A percentile compares a stretch with the other conserved stretches of the same genome.
These are phyloP conservation scores for Nectriaceae sp. DNA, from an alignment of 2,329 filamentous ascomycete genomes.

Conservation along the genomic window DNA sequence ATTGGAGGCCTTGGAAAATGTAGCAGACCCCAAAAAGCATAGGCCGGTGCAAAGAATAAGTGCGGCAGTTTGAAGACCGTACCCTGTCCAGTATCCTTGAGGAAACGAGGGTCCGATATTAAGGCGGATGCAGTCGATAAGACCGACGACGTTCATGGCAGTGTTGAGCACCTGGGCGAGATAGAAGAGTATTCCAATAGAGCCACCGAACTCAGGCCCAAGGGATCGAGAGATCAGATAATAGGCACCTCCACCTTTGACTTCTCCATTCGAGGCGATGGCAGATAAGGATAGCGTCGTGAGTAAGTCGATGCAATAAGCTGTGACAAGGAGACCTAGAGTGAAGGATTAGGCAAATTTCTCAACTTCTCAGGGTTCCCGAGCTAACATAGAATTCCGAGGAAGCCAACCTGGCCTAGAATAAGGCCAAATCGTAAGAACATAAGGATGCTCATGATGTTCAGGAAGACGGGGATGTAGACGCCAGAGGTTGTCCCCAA, in stretches of 20 bases:
- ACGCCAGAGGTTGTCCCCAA: slow-evolving; percentile 77
- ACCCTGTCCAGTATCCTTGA: slow-evolving; percentile 74
- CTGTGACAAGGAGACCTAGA: slow-evolving; percentile 68
- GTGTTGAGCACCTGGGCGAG: slow-evolving; percentile 88
- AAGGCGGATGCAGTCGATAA: slow-evolving; percentile 79
- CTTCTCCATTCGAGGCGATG: slow-evolving; percentile 87
- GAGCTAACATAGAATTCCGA: slow-evolving; percentile 79
- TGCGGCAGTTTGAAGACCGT: slow-evolving; percentile 73
- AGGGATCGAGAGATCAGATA: slow-evolving; percentile 85
- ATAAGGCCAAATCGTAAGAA: slow-evolving; percentile 88
- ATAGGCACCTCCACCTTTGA: slow-evolving; percentile 84
- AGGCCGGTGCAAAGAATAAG: slow-evolving; percentile 72
- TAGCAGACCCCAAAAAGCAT: slow-evolving; percentile 76
- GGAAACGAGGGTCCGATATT: slow-evolving; percentile 71
- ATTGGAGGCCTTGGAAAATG: slow-evolving; percentile 81
- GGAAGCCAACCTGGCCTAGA: slow-evolving; percentile 74
- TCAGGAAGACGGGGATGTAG: slow-evolving; percentile 86
- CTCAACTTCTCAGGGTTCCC: too few species aligned
- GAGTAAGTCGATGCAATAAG: slow-evolving; percentile 81
- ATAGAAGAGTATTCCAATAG: slow-evolving; percentile 86
- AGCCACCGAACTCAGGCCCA: slow-evolving; percentile 86
- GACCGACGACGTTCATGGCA: slow-evolving; percentile 82
- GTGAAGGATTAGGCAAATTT: background rate
- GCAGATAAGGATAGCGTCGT: slow-evolving; percentile 86
- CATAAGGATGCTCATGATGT: slow-evolving; percentile 89